A percentile compares a stretch with the other conserved stretches of the same genome.
These are phyloP conservation scores for Epichloe sylvatica DNA, from an alignment of 2,329 filamentous ascomycete genomes.

Conservation along the genomic window DNA sequence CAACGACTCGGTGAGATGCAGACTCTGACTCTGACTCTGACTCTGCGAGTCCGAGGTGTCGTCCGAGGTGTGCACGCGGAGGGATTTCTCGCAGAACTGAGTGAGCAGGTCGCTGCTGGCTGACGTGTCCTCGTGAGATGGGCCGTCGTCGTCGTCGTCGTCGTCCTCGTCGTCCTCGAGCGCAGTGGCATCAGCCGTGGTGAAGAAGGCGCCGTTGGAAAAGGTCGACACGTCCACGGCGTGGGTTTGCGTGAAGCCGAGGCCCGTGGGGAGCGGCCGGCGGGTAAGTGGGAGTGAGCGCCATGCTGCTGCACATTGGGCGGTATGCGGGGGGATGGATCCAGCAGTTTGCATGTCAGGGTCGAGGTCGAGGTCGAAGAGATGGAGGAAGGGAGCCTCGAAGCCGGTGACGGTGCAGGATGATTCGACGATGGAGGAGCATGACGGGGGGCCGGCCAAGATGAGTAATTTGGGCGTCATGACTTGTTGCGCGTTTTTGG, in stretches of 20 bases:
- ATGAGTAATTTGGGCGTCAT: slow-evolving; percentile 21
- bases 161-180: not conserved
- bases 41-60: slow-evolving; percentile 42
- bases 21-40: slow-evolving; percentile 14
- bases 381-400: slow-evolving; percentile 12
- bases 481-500: slow-evolving; percentile 8
- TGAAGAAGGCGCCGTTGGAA: slow-evolving; percentile 33
- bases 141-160: not conserved
- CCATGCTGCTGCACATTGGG: slow-evolving; percentile 31
- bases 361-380: slow-evolving; percentile 14
- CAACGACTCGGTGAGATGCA: slow-evolving; percentile 12
- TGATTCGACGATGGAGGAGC: slow-evolving; percentile 15
- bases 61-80: slow-evolving; percentile 51
- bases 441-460: slow-evolving; percentile 21
- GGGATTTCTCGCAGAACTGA: slow-evolving; percentile 66
- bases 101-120: slow-evolving; percentile 30
- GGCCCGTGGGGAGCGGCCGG: slow-evolving; percentile 34
- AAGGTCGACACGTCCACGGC: slow-evolving; percentile 15
- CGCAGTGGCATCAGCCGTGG: slow-evolving; percentile 26
- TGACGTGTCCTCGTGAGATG: not conserved
- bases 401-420: slow-evolving; percentile 19
- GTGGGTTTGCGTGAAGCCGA: slow-evolving; percentile 32
- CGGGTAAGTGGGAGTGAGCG: slow-evolving; percentile 36
- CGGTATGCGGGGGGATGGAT: not conserved
- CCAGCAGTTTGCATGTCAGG: not conserved